phyloP scores from a whole-genome alignment of 108 stramenopile species.

The Pseudonitzschia multiseries region DNA sequence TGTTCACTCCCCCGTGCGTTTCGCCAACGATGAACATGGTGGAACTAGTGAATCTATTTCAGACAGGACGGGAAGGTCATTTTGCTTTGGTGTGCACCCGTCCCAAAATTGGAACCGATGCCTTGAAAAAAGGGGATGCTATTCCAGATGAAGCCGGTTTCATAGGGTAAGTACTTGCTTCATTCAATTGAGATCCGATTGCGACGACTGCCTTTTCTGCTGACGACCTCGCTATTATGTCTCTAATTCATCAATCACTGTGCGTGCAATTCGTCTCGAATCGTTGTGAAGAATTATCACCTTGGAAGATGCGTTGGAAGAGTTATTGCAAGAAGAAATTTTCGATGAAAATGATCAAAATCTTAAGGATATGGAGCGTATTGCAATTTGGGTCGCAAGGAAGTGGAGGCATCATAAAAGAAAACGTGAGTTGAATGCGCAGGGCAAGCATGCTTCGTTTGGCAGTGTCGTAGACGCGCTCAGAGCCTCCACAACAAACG shows the following conservation, averaged over 20 bases:
- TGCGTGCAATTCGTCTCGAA: not conserved
- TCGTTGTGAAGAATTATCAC: slow-evolving; percentile 49
- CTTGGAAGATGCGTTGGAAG: slow-evolving; percentile 78
- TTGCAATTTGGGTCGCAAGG: slow-evolving; percentile 38
- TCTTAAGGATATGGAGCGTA: slow-evolving; percentile 26
- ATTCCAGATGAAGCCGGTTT: slow-evolving; percentile 64
- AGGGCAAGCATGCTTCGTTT: slow-evolving; percentile 5
- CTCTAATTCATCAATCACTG: not conserved
- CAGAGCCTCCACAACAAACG: slow-evolving; percentile 4
- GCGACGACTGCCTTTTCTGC: not conserved
- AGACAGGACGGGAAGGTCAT: slow-evolving; percentile 68
- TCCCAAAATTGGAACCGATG: slow-evolving; percentile 47
- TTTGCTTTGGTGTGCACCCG: slow-evolving; percentile 74
- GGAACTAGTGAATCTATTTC: slow-evolving; percentile 73
- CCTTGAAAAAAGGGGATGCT: slow-evolving; percentile 46
- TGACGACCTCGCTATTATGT: not conserved
- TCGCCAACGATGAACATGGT: slow-evolving; percentile 66
- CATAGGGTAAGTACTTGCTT: slow-evolving; percentile 47
- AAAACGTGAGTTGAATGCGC: slow-evolving; percentile 15
- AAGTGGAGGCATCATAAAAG: slow-evolving; percentile 50
- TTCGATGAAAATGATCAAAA: slow-evolving; percentile 68
- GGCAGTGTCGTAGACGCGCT: not conserved
- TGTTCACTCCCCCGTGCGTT: slow-evolving; percentile 61
- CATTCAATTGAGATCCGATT: not conserved
- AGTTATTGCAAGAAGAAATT: slow-evolving; percentile 78